Evolutionary conservation across 345 rosid species (phyloP).

Genomic region (Combretum micranthum): DNA sequence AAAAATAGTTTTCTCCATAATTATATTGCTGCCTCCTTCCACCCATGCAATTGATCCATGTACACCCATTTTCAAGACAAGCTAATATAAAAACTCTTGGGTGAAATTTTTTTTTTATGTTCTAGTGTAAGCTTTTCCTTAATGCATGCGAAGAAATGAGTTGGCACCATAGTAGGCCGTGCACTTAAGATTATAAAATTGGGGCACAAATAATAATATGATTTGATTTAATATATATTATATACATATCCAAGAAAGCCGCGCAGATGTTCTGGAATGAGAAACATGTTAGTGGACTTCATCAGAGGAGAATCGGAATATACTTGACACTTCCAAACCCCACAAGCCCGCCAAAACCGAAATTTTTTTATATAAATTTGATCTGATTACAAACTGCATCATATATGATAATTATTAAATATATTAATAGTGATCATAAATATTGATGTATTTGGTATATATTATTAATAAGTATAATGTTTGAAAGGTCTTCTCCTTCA

Average conservation of each 20-base stretch:
- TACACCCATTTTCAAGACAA: constrained; percentile 36
- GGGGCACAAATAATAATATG: constrained; percentile 6
- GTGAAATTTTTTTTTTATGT: constrained; percentile 2
- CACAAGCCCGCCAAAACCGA: neutral
- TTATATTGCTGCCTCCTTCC: constrained; percentile 19
- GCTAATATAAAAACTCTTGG: constrained; percentile 6
- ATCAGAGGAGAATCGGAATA: too few relatives aligned
- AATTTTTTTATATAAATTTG: too few relatives aligned
- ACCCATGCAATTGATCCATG: constrained; percentile 15
- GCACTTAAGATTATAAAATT: constrained; percentile 4
- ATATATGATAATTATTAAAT: too few relatives aligned
- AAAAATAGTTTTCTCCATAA: neutral
- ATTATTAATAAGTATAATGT: too few relatives aligned
- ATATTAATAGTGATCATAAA: too few relatives aligned
- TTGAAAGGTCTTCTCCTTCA: too few relatives aligned
- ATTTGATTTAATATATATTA: constrained; percentile 7
- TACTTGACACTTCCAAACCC: neutral
- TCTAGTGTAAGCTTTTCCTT: constrained; percentile 10
- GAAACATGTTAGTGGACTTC: constrained; percentile 10
- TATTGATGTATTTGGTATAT: too few relatives aligned
- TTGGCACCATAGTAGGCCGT: constrained; percentile 17
- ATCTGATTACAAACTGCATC: too few relatives aligned
- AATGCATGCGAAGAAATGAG: constrained; percentile 11
- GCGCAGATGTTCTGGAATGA: constrained; percentile 12
- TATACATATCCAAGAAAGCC: constrained; percentile 12